Base-by-base conservation (phyloP, 176 grass and related monocot genomes). In the Raddia guianensis region DNA sequence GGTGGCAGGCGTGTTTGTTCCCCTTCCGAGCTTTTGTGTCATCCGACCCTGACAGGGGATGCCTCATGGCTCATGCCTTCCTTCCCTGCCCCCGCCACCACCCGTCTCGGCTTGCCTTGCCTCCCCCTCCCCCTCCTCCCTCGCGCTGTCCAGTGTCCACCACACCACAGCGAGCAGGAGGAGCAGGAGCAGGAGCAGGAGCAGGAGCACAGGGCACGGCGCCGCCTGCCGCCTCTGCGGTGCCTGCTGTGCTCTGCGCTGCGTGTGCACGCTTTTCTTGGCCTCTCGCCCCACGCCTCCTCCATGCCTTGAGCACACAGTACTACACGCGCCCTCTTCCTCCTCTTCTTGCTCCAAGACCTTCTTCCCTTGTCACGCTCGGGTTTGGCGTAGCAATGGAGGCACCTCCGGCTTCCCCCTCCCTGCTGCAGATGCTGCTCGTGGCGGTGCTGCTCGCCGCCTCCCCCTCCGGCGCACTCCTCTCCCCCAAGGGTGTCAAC, bases 401-500 rank as follows among this genome's bases (percentile, higher is more conserved):
- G 76, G 55, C 18, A 47, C 63, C 53, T 27, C 79, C 66, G 0
- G 10, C 45, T 56, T 49, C 68, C 74, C 56, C 4, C 21, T 67
- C 15, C 45, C 12, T 62, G 21, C 0, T 80, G n/a, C 18, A 60
- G 0, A 35, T 77, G 7, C 20, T 68, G 1, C 8, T 51, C 10
- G 15, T 21, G 12, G 2, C 68, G 15, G 6, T 89, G 47, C 43
- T 83, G 12, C 34, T 86, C 80, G 5, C 89, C 51, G 67, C 78
- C 34, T 87, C 66, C 72, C 63, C 86, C 67, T 84, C 64, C 47
- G 49, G 42, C 27, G 92, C 77, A 1, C 57, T 90, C 20, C 96
- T 99, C 86, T 93, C 92, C 55, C 66, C 96, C 47, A 95, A 99
- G 86, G 96, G 96, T 34, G 90, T 99, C 68, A 99, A 99, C 88